Evolutionary conservation across 208 protist genomes (phyloP), one percentile per base, ranked within the genome.

Genomic region (Kentomonas sorsogonicus): DNA sequence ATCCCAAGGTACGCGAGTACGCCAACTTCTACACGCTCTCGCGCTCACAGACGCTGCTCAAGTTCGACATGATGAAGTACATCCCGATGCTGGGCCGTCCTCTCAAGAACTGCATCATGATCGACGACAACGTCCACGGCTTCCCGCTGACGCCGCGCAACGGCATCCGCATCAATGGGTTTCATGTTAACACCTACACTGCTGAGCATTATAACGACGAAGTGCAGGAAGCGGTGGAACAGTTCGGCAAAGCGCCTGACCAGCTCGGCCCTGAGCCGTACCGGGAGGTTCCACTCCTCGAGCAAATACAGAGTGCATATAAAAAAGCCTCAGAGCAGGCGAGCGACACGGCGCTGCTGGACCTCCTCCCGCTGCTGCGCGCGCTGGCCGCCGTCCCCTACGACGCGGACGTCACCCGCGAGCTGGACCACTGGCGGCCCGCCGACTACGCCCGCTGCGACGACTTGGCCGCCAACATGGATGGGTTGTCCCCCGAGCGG

Each of bases 61-160:
- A 66, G 33, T 61, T 80, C 25, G 60, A 68, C 29, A 90, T 89
- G 68, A 94, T 94, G 88, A 94, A 94, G 54, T 94, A 86, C 55
- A 47, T 94, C 23, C 88, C 88, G n/a, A 81, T 94, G 69, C 61
- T 88, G 6, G 88, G 88, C n/a, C 69, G 88, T 0, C 72, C 78
- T 20, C 55, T 87, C 60, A 58, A 67, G 43, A 52, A 63, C 20
- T 70, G 80, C 18, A 68, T 94, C 27, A 89, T 94, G 74, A 25
- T 94, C 6, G 88, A 94, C 56, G 88, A 94, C 64, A 94, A 91
- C 56, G 84, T 85, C 34, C 75, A 84, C 31, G 92, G 88, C 60
- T 94, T 94, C 53, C 88, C 88, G 0, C 77, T 94, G 34, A 81
- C 71, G 3, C 88, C 88, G 29, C 83, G 88, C 34, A 77, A 89